Evolutionary conservation across 805 yeast genomes (phyloP).

Genomic region (Suhomyces pyralidae): DNA sequence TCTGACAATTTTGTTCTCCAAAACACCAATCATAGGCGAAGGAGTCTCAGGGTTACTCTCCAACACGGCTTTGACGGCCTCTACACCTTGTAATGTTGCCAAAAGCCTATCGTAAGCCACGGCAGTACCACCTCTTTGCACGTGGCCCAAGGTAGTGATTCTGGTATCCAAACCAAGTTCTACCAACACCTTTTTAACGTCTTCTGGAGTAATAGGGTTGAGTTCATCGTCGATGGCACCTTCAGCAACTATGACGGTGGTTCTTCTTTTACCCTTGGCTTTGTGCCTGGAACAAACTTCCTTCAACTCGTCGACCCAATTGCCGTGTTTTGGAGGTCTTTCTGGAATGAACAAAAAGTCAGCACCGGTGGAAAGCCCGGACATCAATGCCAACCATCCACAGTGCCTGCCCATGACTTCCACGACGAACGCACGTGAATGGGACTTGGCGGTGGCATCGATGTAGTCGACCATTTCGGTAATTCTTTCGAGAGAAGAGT

Average conservation of each 20-base stretch:
- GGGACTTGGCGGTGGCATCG: slow-evolving; percentile 81
- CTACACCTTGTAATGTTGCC: slow-evolving; percentile 80
- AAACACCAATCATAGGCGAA: slow-evolving; percentile 74
- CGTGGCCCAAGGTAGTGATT: slow-evolving; percentile 75
- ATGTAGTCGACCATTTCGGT: slow-evolving; percentile 75
- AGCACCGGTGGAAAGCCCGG: slow-evolving; percentile 78
- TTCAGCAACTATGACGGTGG: slow-evolving; percentile 79
- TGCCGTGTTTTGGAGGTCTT: slow-evolving; percentile 59
- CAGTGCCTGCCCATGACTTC: slow-evolving; percentile 91
- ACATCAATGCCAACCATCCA: slow-evolving; percentile 83
- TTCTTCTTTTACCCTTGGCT: slow-evolving; percentile 68
- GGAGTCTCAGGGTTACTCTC: slow-evolving; percentile 68
- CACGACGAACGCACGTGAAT: slow-evolving; percentile 77
- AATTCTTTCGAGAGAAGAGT: slow-evolving; percentile 72
- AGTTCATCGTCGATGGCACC: slow-evolving; percentile 75
- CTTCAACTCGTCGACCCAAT: slow-evolving; percentile 69
- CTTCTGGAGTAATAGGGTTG: slow-evolving; percentile 61
- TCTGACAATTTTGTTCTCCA: slow-evolving; percentile 67
- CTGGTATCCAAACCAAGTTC: slow-evolving; percentile 73
- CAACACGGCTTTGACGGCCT: slow-evolving; percentile 72
- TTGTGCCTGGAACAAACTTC: slow-evolving; percentile 64
- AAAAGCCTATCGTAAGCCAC: slow-evolving; percentile 69
- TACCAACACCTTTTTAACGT: slow-evolving; percentile 64
- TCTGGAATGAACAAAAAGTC: slow-evolving; percentile 81
- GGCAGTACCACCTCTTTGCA: slow-evolving; percentile 81